phyloP scores from a whole-genome alignment of 768 basidiomycete species.

The Hydnomerulius pinastri region DNA sequence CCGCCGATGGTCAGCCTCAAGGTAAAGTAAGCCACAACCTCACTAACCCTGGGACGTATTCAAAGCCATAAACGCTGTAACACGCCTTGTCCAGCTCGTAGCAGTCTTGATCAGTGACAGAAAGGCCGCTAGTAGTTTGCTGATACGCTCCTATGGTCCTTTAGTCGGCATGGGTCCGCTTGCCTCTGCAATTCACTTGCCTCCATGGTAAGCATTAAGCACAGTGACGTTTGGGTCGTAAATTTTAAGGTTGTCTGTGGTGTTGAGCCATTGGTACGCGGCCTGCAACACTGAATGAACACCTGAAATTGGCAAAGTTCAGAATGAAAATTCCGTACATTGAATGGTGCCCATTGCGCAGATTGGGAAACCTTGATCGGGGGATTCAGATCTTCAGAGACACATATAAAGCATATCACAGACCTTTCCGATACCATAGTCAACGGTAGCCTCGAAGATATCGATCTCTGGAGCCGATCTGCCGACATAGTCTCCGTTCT shows the following conservation, averaged over 20 bases:
- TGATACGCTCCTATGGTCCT: constrained; percentile 35
- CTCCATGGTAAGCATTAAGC: constrained; percentile 48
- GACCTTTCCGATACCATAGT: constrained; percentile 35
- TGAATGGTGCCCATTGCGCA: constrained; percentile 45
- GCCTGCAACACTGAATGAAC: constrained; percentile 32
- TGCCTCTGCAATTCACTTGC: constrained; percentile 16
- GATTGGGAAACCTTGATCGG: constrained; percentile 51
- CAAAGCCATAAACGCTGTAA: constrained; percentile 54
- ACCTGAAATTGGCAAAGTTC: neutral
- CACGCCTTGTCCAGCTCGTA: constrained; percentile 44
- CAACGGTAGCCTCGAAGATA: constrained; percentile 52
- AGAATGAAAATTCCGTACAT: constrained; percentile 29
- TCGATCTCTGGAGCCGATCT: constrained; percentile 63
- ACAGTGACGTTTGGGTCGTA: constrained; percentile 38
- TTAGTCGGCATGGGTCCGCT: constrained; percentile 5
- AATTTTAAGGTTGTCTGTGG: constrained; percentile 35
- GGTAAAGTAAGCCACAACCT: neutral
- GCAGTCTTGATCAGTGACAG: constrained; percentile 42
- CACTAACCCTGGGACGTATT: constrained; percentile 45
- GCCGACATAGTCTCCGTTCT: constrained; percentile 52
- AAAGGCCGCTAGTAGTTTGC: constrained; percentile 41
- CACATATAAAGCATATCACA: constrained; percentile 9
- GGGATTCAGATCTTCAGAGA: constrained; percentile 10
- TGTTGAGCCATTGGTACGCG: constrained; percentile 43
- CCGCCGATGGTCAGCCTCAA: neutral